Conservation (phyloP, 257 asterid genomes). For the Petrea volubilis region DNA sequence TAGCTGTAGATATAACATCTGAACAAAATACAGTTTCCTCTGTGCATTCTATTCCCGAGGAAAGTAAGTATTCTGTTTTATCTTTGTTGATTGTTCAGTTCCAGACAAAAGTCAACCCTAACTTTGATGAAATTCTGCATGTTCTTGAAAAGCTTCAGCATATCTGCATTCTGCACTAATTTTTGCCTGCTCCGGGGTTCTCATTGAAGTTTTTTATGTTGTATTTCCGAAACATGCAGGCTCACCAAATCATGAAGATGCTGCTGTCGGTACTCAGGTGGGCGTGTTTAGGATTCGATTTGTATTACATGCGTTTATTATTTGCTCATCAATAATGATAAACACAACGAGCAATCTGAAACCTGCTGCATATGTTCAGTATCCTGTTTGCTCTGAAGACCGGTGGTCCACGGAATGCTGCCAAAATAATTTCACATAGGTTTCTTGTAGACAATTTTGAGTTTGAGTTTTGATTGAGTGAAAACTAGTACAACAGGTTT, state of each 20-base stretch:
- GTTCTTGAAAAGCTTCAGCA: not conserved
- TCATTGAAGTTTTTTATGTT: conserved; percentile 1
- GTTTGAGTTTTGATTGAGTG: not conserved
- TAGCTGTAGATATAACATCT: conserved; percentile 43
- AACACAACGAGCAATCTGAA: not conserved
- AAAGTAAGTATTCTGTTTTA: conserved; percentile 48
- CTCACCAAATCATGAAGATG: conserved; percentile 46
- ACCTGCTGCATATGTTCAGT: conserved; percentile 1
- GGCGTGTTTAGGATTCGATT: conserved; percentile 3
- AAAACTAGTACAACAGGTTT: not conserved
- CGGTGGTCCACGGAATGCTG: not conserved
- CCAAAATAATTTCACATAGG: not conserved
- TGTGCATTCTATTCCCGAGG: conserved; percentile 69
- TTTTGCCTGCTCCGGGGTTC: not conserved
- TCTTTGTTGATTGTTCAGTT: conserved; percentile 1
- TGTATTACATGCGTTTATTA: not conserved
- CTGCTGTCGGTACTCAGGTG: conserved; percentile 57
- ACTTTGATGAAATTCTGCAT: not conserved
- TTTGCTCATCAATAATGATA: not conserved
- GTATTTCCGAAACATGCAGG: conserved; percentile 42
- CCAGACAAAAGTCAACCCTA: not conserved
- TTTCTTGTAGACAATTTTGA: not conserved
- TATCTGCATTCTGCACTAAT: not conserved
- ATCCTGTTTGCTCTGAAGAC: not conserved
- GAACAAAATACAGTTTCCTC: conserved; percentile 47